These are phyloP conservation scores for Anthracocystis setariae DNA, from an alignment of 1,284 basidiomycete species.

Conservation along the genomic window DNA sequence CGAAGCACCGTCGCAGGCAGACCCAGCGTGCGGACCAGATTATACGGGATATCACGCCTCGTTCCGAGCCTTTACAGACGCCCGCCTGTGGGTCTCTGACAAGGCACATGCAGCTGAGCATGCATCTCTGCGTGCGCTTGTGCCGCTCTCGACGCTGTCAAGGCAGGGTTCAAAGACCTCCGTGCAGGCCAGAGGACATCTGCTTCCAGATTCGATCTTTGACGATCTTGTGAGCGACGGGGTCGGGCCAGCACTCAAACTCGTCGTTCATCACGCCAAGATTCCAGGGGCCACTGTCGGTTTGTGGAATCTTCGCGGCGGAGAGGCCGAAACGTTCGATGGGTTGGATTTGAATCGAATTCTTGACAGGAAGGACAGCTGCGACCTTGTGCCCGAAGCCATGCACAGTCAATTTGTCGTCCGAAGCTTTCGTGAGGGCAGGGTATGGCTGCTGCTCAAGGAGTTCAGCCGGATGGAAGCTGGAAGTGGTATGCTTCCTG, in stretches of 20 bases:
- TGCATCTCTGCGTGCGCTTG: conserved; percentile 15
- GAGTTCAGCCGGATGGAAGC: not conserved
- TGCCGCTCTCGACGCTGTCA: conserved; percentile 7
- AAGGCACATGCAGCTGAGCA: conserved; percentile 17
- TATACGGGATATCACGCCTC: conserved; percentile 52
- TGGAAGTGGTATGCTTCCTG: conserved; percentile 1
- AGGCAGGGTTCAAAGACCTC: not conserved
- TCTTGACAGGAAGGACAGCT: not conserved
- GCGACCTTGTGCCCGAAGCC: not conserved
- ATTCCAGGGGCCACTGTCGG: conserved; percentile 17
- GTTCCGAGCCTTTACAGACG: conserved; percentile 56
- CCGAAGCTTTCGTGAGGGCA: conserved; percentile 19
- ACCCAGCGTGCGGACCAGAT: conserved; percentile 8
- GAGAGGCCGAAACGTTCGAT: conserved; percentile 13
- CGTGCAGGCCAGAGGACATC: conserved; percentile 12
- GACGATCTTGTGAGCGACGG: conserved; percentile 25
- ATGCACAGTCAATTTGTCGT: conserved; percentile 16
- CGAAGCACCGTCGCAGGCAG: conserved; percentile 13
- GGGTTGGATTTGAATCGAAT: conserved; percentile 10
- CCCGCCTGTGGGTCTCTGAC: conserved; percentile 37
- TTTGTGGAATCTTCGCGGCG: conserved; percentile 33
- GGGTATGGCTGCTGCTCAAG: conserved; percentile 7
- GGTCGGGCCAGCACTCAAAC: conserved; percentile 27
- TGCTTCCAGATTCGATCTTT: conserved; percentile 11
- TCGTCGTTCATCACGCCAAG: conserved; percentile 20